phyloP scores from a whole-genome alignment of 768 basidiomycete genomes.

The Goffeauzyma gilvescens region DNA sequence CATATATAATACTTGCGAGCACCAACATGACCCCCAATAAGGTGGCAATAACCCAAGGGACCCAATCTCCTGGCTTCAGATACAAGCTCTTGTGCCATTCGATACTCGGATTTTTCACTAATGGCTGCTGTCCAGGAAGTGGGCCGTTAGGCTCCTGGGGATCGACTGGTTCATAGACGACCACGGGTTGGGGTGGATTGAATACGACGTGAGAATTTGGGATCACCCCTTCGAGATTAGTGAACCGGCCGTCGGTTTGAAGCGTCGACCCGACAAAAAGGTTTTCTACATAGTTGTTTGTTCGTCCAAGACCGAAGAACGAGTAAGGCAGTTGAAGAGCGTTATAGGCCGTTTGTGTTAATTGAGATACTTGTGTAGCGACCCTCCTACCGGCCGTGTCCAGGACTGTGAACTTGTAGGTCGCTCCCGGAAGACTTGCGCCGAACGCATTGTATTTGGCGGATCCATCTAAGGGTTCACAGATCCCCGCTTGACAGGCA shows the following conservation, averaged over 20 bases:
- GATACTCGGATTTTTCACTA: background rate
- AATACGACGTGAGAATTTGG: slow-evolving; percentile 97
- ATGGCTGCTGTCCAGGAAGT: background rate
- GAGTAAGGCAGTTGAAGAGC: slow-evolving; percentile 77
- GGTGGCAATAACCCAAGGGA: slow-evolving; percentile 86
- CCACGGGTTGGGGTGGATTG: slow-evolving; percentile 44
- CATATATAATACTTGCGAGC: slow-evolving; percentile 62
- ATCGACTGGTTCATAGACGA: slow-evolving; percentile 34
- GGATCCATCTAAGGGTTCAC: slow-evolving; percentile 44
- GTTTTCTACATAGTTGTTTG: slow-evolving; percentile 97
- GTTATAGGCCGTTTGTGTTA: slow-evolving; percentile 83
- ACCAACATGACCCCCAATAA: slow-evolving; percentile 54
- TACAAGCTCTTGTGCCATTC: slow-evolving; percentile 78
- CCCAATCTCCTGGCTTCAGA: slow-evolving; percentile 86
- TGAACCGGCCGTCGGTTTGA: slow-evolving; percentile 50
- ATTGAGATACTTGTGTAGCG: slow-evolving; percentile 84
- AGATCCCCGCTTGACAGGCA: slow-evolving; percentile 59
- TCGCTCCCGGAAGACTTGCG: slow-evolving; percentile 80
- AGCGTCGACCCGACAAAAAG: slow-evolving; percentile 85
- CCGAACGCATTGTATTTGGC: slow-evolving; percentile 67
- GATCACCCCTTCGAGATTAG: slow-evolving; percentile 89
- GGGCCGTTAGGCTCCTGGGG: slow-evolving; percentile 10
- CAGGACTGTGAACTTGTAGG: slow-evolving; percentile 90
- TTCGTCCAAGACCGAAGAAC: slow-evolving; percentile 89
- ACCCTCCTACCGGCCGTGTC: slow-evolving; percentile 74